These are phyloP conservation scores for Isoetes engelmannii DNA, from an alignment of 83 land plant species.

Conservation along the genomic window DNA sequence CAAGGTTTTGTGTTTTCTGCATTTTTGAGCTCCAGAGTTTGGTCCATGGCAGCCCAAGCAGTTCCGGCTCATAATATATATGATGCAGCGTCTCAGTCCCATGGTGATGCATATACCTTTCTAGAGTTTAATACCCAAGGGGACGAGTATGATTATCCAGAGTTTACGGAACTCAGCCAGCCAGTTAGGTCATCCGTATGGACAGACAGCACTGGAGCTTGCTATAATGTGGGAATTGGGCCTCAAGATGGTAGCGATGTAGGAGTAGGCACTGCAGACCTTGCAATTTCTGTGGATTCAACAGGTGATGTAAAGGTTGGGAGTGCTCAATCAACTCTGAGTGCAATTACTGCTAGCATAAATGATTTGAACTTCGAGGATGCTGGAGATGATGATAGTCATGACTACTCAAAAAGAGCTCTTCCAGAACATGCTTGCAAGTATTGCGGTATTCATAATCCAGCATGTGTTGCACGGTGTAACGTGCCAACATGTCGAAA, in stretches of 20 bases:
- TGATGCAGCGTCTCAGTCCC: conserved; percentile 82
- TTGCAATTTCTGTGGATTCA: conserved; percentile 11
- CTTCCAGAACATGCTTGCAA: conserved; percentile 86
- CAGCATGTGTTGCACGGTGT: conserved; percentile 94
- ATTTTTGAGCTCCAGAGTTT: too few relatives aligned
- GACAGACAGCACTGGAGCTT: conserved; percentile 20
- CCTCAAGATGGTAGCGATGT: neutral
- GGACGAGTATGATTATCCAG: conserved; percentile 85
- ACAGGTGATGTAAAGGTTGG: neutral
- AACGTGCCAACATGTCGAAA: conserved; percentile 90
- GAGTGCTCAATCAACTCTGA: conserved; percentile 13
- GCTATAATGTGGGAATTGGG: neutral
- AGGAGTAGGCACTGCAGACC: conserved; percentile 11
- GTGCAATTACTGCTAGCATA: conserved; percentile 55
- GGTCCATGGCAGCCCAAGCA: conserved; percentile 38
- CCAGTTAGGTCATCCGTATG: conserved; percentile 48
- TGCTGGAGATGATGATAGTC: conserved; percentile 54
- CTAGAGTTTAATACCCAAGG: conserved; percentile 92
- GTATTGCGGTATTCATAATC: conserved; percentile 90
- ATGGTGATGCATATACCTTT: conserved; percentile 92
- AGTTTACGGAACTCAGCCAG: conserved; percentile 64
- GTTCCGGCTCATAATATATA: conserved; percentile 40
- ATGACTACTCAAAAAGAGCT: conserved; percentile 73
- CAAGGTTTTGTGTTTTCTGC: too few relatives aligned
- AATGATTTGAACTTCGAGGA: conserved; percentile 81